Percentiles rank a stretch among this genome's conserved stretches.
Evolutionary conservation across 1,139 yeast species (phyloP).

Genomic region (Kodamaea sp.): DNA sequence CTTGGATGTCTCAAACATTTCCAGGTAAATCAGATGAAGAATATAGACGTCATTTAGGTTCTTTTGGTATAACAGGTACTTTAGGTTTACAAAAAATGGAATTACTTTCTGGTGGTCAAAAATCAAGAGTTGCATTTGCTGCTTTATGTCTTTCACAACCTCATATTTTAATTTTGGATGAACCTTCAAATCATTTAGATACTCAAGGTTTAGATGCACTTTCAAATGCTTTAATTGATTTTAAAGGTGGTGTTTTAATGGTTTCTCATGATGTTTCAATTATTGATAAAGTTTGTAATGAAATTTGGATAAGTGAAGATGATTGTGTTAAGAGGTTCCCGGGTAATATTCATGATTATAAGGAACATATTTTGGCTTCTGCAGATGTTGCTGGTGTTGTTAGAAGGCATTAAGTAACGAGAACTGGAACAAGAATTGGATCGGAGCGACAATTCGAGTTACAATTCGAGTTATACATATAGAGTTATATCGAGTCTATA

Average conservation of each 20-base stretch:
- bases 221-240: slow-evolving; percentile 79
- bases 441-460: neutral
- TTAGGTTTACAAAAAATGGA: slow-evolving; percentile 90
- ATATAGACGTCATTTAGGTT: slow-evolving; percentile 92
- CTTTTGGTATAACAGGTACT: slow-evolving; percentile 95
- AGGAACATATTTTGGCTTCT: slow-evolving; percentile 73
- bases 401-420: slow-evolving; percentile 60
- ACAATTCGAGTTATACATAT: neutral
- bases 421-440: neutral
- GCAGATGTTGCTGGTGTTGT: slow-evolving; percentile 91
- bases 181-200: slow-evolving; percentile 98
- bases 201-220: slow-evolving; percentile 96
- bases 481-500: too few species aligned
- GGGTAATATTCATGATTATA: slow-evolving; percentile 84
- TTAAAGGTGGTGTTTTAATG: slow-evolving; percentile 95
- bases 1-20: slow-evolving; percentile 85
- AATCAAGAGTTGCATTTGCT: slow-evolving; percentile 97
- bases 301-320: slow-evolving; percentile 91
- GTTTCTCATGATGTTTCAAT: slow-evolving; percentile 96
- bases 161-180: slow-evolving; percentile 90
- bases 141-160: slow-evolving; percentile 88
- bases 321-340: slow-evolving; percentile 76
- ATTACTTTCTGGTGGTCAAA: slow-evolving; percentile 94
- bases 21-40: slow-evolving; percentile 97
- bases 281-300: slow-evolving; percentile 82